phyloP scores from a whole-genome alignment of 1,284 basidiomycete species.

The Anthracocystis panici-leucophaei region DNA sequence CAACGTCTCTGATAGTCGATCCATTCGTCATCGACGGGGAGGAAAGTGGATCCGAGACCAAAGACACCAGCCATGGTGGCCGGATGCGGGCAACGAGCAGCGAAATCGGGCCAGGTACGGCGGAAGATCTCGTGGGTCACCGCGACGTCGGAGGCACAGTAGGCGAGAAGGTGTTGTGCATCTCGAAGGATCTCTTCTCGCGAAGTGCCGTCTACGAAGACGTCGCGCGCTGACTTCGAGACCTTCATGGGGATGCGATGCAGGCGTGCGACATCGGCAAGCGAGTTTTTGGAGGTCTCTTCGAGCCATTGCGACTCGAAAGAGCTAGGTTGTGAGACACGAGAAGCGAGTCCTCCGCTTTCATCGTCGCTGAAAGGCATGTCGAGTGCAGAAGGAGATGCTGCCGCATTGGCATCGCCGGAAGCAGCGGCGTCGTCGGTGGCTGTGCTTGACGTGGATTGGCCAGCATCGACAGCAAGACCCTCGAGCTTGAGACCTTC shows the following conservation, averaged over 20 bases:
- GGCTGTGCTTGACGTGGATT: constrained; percentile 7
- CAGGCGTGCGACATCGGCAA: constrained; percentile 89
- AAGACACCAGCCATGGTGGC: constrained; percentile 92
- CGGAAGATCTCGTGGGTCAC: constrained; percentile 86
- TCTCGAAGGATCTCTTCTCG: constrained; percentile 78
- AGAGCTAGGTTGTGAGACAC: constrained; percentile 12
- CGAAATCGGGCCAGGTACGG: constrained; percentile 85
- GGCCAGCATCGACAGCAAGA: constrained; percentile 23
- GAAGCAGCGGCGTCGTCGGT: neutral
- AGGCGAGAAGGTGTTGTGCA: constrained; percentile 83
- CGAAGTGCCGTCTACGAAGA: constrained; percentile 75
- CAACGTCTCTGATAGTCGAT: constrained; percentile 82
- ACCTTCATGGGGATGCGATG: constrained; percentile 83
- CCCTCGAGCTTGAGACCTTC: constrained; percentile 55
- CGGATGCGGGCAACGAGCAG: constrained; percentile 87
- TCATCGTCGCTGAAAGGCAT: constrained; percentile 49
- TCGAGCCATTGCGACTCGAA: constrained; percentile 80
- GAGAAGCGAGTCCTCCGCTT: constrained; percentile 37
- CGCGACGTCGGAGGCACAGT: constrained; percentile 87
- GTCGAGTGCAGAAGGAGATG: constrained; percentile 30
- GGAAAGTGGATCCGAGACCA: constrained; percentile 89
- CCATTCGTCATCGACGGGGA: constrained; percentile 92
- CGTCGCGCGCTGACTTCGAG: constrained; percentile 83
- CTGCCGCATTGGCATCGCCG: constrained; percentile 9
- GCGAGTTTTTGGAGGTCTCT: constrained; percentile 88